Base-by-base conservation (phyloP, 2,329 filamentous ascomycete genomes). In the Pseudogymnoascus sp. region DNA sequence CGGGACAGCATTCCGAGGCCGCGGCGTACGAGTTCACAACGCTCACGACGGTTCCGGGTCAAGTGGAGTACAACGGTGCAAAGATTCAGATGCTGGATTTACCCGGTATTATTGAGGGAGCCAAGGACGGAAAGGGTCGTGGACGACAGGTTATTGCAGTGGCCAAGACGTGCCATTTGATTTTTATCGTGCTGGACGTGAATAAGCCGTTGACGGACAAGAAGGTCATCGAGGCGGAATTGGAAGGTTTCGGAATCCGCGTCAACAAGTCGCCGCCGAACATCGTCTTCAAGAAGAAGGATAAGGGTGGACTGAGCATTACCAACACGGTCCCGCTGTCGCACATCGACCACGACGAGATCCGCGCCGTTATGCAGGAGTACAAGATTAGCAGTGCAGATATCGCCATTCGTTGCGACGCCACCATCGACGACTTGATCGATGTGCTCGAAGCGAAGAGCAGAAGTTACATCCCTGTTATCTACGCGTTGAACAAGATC, bases 221-320 rank as follows among this genome's bases (percentile, higher is more conserved):
- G 80, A 85, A 90, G 64, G 82, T 99, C 65, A 99, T 99, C 71
- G 94, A 99, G 77, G 82, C 85, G 59, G 94, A 99, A 78, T 77
- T 99, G 73, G 94, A 99, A 74, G 94, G 94, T 6, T 99, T 99
- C 70, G 94, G 94, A 35, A 97, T 99, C 72, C 85, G 94, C 61
- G 93, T 97, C 79, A 99, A 99, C 81, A 99, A 97, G 80, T 78
- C 86, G 69, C 94, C 94, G 25, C 94, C 94, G 39, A 99, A 99
- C 74, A 99, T 99, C 71, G 90, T 94, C n/a, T 96, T 97, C 81
- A 95, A 88, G 78, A 99, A 99, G 82, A 99, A 99, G 81, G 94
- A 99, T 76, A 97, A 97, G 78, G 94, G 94, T 68, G 94, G 94
- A 36, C 85, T 99, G 71, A 92, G 90, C 71, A 94, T 99, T 71